These are phyloP conservation scores for Epithemia pelagica DNA, from an alignment of 108 stramenopile species.

Conservation along the genomic window DNA sequence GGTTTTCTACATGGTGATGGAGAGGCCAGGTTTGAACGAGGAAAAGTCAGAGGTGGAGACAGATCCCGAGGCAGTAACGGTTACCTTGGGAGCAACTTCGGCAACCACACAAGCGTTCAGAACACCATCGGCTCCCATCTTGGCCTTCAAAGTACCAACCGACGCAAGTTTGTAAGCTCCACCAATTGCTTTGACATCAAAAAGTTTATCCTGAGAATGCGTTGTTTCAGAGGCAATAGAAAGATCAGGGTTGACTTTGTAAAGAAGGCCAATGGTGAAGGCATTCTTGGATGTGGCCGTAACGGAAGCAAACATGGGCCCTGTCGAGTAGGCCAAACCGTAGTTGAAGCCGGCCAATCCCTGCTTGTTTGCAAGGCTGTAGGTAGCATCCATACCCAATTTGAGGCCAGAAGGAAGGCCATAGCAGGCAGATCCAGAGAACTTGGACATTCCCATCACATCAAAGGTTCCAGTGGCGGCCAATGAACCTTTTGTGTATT, in stretches of 20 bases:
- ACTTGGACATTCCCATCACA: constrained; percentile 75
- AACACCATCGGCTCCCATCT: constrained; percentile 67
- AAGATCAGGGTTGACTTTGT: constrained; percentile 80
- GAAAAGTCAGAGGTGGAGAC: constrained; percentile 58
- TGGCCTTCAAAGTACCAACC: constrained; percentile 84
- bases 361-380: constrained; percentile 69
- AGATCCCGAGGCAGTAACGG: constrained; percentile 79
- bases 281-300: constrained; percentile 68
- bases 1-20: constrained; percentile 76
- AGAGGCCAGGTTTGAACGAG: constrained; percentile 83
- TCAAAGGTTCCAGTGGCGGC: constrained; percentile 72
- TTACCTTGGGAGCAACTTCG: constrained; percentile 85
- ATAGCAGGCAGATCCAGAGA: constrained; percentile 73
- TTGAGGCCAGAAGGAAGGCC: constrained; percentile 68
- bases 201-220: constrained; percentile 69
- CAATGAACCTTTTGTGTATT: constrained; percentile 78
- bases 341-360: constrained; percentile 71
- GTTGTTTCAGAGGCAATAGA: constrained; percentile 70
- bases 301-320: constrained; percentile 71
- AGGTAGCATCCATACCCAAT: constrained; percentile 78
- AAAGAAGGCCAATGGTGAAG: constrained; percentile 69
- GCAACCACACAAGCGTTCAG: constrained; percentile 67
- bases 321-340: constrained; percentile 72
- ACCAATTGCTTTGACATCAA: constrained; percentile 60
- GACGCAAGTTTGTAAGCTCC: constrained; percentile 63